Evolutionary conservation across 768 basidiomycete genomes (phyloP), one percentile per base, ranked within the genome.

Genomic region (Tulasnella sp.): DNA sequence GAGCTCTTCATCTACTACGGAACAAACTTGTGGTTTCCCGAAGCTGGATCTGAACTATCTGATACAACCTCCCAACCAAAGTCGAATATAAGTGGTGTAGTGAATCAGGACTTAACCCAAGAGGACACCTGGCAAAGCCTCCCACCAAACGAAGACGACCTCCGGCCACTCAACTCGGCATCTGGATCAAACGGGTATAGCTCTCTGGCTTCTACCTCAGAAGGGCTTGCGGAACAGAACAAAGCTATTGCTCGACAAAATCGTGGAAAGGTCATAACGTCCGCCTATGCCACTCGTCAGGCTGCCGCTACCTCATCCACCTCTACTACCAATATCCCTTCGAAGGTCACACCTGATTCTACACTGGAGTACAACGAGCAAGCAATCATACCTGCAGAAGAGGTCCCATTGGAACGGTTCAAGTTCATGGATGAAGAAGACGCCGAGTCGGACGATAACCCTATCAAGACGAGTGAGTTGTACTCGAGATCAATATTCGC

Each of bases 1-100:
- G 89, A 92, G 68, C 75, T 90, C 11, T 86, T 82, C 65, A 88
- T 91, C 61, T 87, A 79, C 66, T 86, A 89, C 65, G 85, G 82
- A 2, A 79, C 79, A 60, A 78, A 77, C 21, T 74, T 84, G 3
- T 83, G 82, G 83, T 84, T 83, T 62, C 53, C 42, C 41, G 43
- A 17, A 8, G 53, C 22, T 2, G 8, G 21, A 25, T 21, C 34
- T 38, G 34, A 15, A 38, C 7, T 15, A 38, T 38, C 34, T 38
- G 15, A 38, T 38, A 38, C 34, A 38, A 15, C 7, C 34, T 15
- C 34, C 15, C 34, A 15, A 38, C 34, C 34, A 38, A 38, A 5
- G 5, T 15, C 15, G 7, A 38, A 38, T 38, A 38, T 5, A 38
- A 7, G 7, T 5, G 34, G 7, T 38, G 46, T 5, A 48, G 46